Conservation (phyloP, 345 rosid species). For the Pistacia atlantica region DNA sequence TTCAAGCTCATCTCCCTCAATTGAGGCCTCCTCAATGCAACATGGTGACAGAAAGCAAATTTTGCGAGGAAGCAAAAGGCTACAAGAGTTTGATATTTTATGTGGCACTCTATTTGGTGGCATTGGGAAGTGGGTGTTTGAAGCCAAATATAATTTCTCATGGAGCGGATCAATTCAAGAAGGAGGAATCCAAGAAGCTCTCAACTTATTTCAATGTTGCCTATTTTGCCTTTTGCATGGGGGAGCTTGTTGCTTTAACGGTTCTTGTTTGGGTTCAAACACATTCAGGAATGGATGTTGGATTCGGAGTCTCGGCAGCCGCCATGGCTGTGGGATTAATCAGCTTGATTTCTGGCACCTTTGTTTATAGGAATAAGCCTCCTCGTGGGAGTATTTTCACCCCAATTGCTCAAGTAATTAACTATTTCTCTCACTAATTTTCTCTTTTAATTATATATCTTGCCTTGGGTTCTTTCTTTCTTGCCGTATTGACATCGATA, state of each 20-base stretch:
- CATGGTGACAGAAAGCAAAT: constrained; percentile 33
- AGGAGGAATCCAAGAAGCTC: constrained; percentile 57
- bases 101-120: constrained; percentile 78
- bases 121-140: constrained; percentile 95
- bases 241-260: constrained; percentile 81
- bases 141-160: constrained; percentile 96
- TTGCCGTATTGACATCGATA: too few relatives aligned
- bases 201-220: constrained; percentile 89
- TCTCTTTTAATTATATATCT: background rate
- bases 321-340: constrained; percentile 81
- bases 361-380: constrained; percentile 60
- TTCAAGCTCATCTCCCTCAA: constrained; percentile 90
- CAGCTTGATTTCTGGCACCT: constrained; percentile 60
- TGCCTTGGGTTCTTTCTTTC: too few relatives aligned
- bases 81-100: constrained; percentile 63
- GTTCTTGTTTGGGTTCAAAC: constrained; percentile 94
- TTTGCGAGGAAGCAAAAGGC: constrained; percentile 73
- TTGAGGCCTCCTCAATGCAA: constrained; percentile 80
- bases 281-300: constrained; percentile 91
- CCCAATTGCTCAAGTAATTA: constrained; percentile 76
- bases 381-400: constrained; percentile 84
- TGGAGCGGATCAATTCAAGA: constrained; percentile 86
- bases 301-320: constrained; percentile 90
- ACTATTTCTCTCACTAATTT: background rate
- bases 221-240: constrained; percentile 84